Evolutionary conservation across 768 basidiomycete species (phyloP), one percentile per base, ranked within the genome.

Genomic region (Tricholoma flavovirens): DNA sequence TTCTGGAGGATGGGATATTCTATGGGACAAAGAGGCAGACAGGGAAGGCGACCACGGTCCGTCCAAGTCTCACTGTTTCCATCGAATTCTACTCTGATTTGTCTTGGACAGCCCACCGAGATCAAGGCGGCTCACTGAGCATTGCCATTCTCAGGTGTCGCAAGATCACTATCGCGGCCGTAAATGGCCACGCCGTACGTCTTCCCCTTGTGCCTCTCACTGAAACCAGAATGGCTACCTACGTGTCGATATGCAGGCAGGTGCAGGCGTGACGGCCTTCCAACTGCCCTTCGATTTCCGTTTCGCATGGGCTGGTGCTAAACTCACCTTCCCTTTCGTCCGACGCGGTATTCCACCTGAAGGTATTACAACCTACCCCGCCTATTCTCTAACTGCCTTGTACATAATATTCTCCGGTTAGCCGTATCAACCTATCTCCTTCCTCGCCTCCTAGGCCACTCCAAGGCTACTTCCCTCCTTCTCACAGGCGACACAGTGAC

Each of bases 401-500:
- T n/a, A 40, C 29, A 30, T 54, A 33, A 8, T 30, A 38, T 22
- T 38, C 21, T 11, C 14, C 10, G 5, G 14, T 5, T 58, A 73
- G 77, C 76, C 21, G 69, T 66, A 9, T 76, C 77, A 9, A 69
- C 66, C 36, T 83, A 77, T 62, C 74, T 83, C 50, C 75, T 83
- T n/a, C 82, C 83, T 22, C 75, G 76, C 17, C 75, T 83, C 33
- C 60, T 83, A 17, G 81, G 82, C 5, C 74, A 76, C 56, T 79
- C 82, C 14, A 72, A 76, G 5, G 79, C 83, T 9, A 72, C 68
- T 49, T 74, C 79, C 19, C 73, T 83, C n/a, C 71, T 83, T 24
- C 69, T 83, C 26, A 75, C 76, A 0, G 83, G 79, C 19, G 66
- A 67, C 3, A 76, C 75, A 3, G 67, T 80, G 38, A 60, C 71